Evolutionary conservation across 441 rosid genomes (phyloP), one percentile per base, ranked within the genome.

Genomic region (Biscutella laevigata): DNA sequence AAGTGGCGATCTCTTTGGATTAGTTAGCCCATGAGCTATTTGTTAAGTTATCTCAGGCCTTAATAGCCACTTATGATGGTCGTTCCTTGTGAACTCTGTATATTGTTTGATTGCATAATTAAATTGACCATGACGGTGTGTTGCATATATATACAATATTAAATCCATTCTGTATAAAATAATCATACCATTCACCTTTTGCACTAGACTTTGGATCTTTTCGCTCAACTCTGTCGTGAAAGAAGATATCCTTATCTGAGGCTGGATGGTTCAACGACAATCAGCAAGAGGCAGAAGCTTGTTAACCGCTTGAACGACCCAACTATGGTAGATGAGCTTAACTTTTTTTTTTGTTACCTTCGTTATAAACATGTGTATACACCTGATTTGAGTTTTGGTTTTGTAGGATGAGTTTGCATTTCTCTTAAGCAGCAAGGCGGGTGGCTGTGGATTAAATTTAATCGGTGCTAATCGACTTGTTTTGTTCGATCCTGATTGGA

Each of bases 401-500:
- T 52, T 73, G 69, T 77, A 92, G 99, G 97, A 86, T 57, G 92
- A 92, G 76, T 92, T 92, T 70, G 97, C 77, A 34, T 88, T 92
- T 70, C 95, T 92, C 58, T 70, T 92, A 62, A 92, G 99, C 77
- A 92, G 99, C 73, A 92, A 92, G 76, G 97, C 95, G 19, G 99
- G 99, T 62, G 99, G 99, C 41, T 88, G 99, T 62, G 97, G 99
- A 62, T 92, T 92, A 68, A 86, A 92, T 81, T 78, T 92, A 66
- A 84, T 92, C 5, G 94, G 99, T 45, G 97, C 95, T 56, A 88
- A 81, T 61, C 85, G 99, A 58, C 88, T 88, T 61, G 80, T 88
- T 70, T 71, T 92, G 73, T 92, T 92, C 54, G 99, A 92, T 74
- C 99, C 99, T 16, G 99, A 92, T 66, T 92, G 99, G 98, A 92